Base-by-base conservation (phyloP, 2,329 filamentous ascomycete genomes). In the Fusarium solani-melongenae region DNA sequence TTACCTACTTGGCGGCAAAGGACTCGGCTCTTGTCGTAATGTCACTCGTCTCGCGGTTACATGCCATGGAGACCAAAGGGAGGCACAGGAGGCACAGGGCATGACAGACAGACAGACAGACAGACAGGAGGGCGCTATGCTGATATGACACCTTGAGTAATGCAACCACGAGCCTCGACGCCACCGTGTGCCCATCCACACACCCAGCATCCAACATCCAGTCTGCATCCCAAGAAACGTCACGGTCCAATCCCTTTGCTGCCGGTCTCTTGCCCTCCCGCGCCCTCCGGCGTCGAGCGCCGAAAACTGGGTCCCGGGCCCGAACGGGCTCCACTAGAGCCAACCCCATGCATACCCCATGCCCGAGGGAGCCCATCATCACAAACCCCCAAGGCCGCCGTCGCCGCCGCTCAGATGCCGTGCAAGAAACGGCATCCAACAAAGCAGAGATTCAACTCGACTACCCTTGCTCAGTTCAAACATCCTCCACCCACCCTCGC, bases 271-370 rank as follows among this genome's bases (percentile, higher is more conserved):
- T 38, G 24, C 55, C 36, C 36, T 67, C 33, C 74, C 74, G 57
- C 57, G 22, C 44, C 56, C 66, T 74, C 72, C 68, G 68, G 61
- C 27, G 34, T 64, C 41, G 31, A 70, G 31, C 44, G 41, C 62
- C 60, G 58, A 74, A 67, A 67, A 69, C 53, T 68, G 72, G 72
- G 55, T 44, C 74, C 72, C 67, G 70, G 69, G 39, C 46, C 74
- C 69, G 71, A 64, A 70, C 24, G 49, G 65, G 27, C 55, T 49
- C 71, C 67, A 65, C 62, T 61, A 51, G 29, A 31, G 51, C 55
- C 64, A 56, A 62, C 64, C 69, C 60, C 31, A 62, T 53, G 29
- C 49, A 53, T 51, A 24, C 60, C 56, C 53, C 53, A 29, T 29
- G 12, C 39, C 66, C 56, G 67, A 58, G 65, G 49, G 41, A 39